Conservation (phyloP, 371 early-diverging fungal genomes). For the Phascolomyces articulosus region DNA sequence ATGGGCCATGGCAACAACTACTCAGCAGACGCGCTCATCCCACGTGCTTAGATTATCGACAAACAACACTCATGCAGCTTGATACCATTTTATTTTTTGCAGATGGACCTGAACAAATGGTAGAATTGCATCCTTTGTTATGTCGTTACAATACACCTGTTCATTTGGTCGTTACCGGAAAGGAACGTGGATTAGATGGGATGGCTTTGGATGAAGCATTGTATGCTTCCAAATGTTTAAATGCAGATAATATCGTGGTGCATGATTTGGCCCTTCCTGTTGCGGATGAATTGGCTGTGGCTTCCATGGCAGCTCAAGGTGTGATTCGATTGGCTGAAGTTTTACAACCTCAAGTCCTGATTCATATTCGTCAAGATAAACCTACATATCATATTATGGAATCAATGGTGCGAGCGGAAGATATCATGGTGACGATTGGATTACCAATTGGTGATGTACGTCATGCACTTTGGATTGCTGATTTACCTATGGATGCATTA, state of each 20-base stretch:
- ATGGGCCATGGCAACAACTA: slow-evolving; percentile 17
- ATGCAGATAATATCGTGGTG: slow-evolving; percentile 15
- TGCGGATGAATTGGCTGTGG: slow-evolving; percentile 13
- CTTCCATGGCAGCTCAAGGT: slow-evolving; percentile 11
- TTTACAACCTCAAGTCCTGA: slow-evolving; percentile 24
- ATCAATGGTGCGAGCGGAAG: slow-evolving; percentile 14
- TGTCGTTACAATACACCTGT: slow-evolving; percentile 29
- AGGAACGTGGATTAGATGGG: slow-evolving; percentile 22
- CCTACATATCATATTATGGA: slow-evolving; percentile 18
- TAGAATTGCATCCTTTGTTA: slow-evolving; percentile 28
- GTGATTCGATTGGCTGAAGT: slow-evolving; percentile 18
- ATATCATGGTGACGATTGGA: slow-evolving; percentile 34
- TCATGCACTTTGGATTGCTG: slow-evolving; percentile 57
- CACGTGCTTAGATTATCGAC: slow-evolving; percentile 22
- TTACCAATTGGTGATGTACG: slow-evolving; percentile 48
- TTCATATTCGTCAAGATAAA: slow-evolving; percentile 26
- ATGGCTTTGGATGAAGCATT: slow-evolving; percentile 19
- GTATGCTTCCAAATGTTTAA: neutral
- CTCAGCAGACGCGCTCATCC: slow-evolving; percentile 12
- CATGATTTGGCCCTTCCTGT: slow-evolving; percentile 26
- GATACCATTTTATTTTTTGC: slow-evolving; percentile 26
- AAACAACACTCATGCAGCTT: slow-evolving; percentile 10
- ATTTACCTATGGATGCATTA: slow-evolving; percentile 51
- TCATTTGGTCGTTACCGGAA: slow-evolving; percentile 32
- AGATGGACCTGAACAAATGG: slow-evolving; percentile 36